Evolutionary conservation across 176 grass and related monocot genomes (phyloP).

Genomic region (Zoysia japonica): DNA sequence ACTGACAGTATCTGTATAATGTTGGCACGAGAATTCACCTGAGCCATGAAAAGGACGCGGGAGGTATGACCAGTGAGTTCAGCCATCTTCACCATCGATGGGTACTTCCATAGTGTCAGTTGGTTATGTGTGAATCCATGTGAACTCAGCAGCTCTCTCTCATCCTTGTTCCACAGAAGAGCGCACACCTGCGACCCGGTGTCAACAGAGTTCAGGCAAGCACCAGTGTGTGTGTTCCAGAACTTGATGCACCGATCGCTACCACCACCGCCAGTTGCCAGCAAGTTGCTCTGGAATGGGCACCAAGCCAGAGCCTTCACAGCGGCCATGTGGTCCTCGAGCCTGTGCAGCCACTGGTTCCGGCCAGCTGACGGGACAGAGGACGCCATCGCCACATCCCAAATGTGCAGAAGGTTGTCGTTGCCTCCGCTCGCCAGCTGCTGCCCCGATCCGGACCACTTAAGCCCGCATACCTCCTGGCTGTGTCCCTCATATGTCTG

Average conservation of each 20-base stretch:
- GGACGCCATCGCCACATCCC: constrained; percentile 61
- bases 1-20: not conserved
- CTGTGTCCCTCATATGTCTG: constrained; percentile 65
- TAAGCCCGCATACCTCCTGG: constrained; percentile 71
- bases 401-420: constrained; percentile 68
- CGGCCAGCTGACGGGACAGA: constrained; percentile 45
- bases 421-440: constrained; percentile 70
- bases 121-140: constrained; percentile 60
- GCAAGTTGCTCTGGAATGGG: constrained; percentile 73
- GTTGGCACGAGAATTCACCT: constrained; percentile 39
- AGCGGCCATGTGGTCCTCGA: constrained; percentile 59
- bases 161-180: constrained; percentile 63
- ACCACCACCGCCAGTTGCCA: constrained; percentile 53
- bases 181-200: constrained; percentile 55
- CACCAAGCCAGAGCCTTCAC: constrained; percentile 79
- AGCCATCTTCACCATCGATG: constrained; percentile 61
- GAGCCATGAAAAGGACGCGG: constrained; percentile 60
- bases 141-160: constrained; percentile 55
- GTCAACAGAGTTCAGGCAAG: constrained; percentile 58
- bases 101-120: constrained; percentile 59
- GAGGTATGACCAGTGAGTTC: constrained; percentile 67
- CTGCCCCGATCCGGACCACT: constrained; percentile 64
- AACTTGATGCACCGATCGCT: constrained; percentile 72
- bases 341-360: constrained; percentile 69
- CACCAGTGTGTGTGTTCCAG: constrained; percentile 61